A percentile compares a stretch with the other conserved stretches of the same genome.
Evolutionary conservation across 257 asterid genomes (phyloP).

Genomic region (Apocynum venetum): DNA sequence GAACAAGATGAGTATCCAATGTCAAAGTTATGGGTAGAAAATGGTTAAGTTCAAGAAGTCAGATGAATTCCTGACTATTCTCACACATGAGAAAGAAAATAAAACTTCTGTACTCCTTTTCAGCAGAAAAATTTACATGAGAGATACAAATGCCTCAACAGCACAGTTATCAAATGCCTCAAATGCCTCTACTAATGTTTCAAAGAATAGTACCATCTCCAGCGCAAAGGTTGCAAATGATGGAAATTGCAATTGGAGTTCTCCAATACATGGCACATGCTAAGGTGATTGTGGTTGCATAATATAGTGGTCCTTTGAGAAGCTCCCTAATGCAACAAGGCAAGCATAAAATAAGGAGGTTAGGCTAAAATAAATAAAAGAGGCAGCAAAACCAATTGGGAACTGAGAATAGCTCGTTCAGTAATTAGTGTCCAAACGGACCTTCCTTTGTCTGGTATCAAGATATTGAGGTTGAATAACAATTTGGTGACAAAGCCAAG

Average conservation of each 20-base stretch:
- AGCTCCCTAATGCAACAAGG: constrained; percentile 58
- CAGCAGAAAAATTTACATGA: not conserved
- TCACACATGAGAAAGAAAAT: too few species aligned
- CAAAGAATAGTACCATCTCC: constrained; percentile 70
- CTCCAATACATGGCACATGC: constrained; percentile 86
- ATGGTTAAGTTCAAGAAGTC: not conserved
- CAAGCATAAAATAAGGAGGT: constrained; percentile 18
- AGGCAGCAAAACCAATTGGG: not conserved
- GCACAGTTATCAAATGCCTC: not conserved
- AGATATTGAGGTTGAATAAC: not conserved
- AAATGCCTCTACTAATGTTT: not conserved
- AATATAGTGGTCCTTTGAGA: constrained; percentile 90
- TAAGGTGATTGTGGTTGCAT: constrained; percentile 68
- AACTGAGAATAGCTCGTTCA: not conserved
- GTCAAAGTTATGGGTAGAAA: not conserved
- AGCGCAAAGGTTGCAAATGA: constrained; percentile 86
- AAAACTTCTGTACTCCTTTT: not conserved
- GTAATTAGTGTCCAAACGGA: not conserved
- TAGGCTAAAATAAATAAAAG: not conserved
- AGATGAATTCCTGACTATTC: not conserved
- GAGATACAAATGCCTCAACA: not conserved
- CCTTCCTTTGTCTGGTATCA: not conserved
- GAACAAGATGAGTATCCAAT: not conserved
- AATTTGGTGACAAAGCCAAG: not conserved
- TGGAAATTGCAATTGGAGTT: constrained; percentile 78